Conservation (phyloP, 2,329 filamentous ascomycete species). For the Sarocladium brachiariae region DNA sequence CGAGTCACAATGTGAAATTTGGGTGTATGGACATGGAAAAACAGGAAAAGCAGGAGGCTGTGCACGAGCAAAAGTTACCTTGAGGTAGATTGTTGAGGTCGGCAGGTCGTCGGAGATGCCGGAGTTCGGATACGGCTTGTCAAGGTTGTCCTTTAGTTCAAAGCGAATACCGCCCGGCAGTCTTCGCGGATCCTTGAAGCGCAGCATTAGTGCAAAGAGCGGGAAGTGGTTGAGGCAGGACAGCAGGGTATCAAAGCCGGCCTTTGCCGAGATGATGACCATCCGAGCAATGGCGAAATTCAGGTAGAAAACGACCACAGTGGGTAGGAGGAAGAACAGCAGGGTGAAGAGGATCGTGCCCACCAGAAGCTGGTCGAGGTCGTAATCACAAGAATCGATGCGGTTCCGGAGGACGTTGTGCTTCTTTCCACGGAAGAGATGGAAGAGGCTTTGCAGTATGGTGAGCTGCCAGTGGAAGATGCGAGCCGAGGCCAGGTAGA, state of each 20-base stretch:
- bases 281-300: conserved; percentile 93
- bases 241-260: conserved; percentile 80
- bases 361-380: conserved; percentile 90
- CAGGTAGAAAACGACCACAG: conserved; percentile 92
- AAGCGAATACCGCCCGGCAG: conserved; percentile 80
- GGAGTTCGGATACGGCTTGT: conserved; percentile 33
- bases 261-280: conserved; percentile 90
- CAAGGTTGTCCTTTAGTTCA: conserved; percentile 71
- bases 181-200: conserved; percentile 85
- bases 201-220: conserved; percentile 91
- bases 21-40: too few relatives aligned
- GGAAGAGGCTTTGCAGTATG: conserved; percentile 95
- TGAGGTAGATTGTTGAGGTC: conserved; percentile 79
- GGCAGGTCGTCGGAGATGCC: conserved; percentile 41
- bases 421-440: conserved; percentile 96
- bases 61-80: conserved; percentile 44
- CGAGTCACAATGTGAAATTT: too few relatives aligned
- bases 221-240: conserved; percentile 97
- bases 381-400: conserved; percentile 98
- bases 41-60: not conserved
- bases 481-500: conserved; percentile 91
- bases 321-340: conserved; percentile 89
- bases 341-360: conserved; percentile 96
- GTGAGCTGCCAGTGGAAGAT: conserved; percentile 99
- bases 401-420: conserved; percentile 94